Conservation (phyloP, 2,329 filamentous ascomycete genomes). For the Exophiala calicioides region DNA sequence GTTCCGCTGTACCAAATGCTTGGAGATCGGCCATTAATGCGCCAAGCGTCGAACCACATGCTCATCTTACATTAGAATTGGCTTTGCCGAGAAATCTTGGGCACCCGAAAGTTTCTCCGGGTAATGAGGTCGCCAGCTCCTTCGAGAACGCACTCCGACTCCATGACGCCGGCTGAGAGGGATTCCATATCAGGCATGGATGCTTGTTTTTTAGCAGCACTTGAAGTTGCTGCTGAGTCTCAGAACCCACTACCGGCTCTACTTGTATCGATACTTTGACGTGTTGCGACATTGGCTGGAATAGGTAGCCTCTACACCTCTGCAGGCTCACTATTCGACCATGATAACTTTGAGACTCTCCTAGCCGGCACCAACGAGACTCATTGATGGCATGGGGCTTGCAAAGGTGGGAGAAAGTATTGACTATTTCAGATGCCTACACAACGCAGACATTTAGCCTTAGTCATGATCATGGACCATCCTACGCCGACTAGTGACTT, state of each 20-base stretch:
- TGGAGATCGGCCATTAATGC: not conserved
- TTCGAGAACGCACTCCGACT: not conserved
- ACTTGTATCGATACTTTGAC: not conserved
- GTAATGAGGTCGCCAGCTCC: not conserved
- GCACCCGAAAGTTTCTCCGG: not conserved
- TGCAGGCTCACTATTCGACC: not conserved
- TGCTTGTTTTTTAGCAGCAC: no score
- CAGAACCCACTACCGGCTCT: not conserved
- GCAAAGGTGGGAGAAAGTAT: not conserved
- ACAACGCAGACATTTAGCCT: not conserved
- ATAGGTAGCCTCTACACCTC: not conserved
- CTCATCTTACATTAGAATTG: not conserved
- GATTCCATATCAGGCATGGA: not conserved
- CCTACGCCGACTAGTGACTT: not conserved
- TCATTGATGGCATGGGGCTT: not conserved
- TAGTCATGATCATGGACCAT: not conserved
- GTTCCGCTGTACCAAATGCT: no score
- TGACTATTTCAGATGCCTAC: not conserved
- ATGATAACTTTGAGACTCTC: not conserved
- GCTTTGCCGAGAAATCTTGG: no score
- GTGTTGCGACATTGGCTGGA: not conserved
- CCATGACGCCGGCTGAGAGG: not conserved
- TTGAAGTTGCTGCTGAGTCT: not conserved
- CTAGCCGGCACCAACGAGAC: not conserved
- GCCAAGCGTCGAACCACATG: not conserved